Conservation (phyloP, 192 early-diverging fungal genomes). For the Coemansia sp. region DNA sequence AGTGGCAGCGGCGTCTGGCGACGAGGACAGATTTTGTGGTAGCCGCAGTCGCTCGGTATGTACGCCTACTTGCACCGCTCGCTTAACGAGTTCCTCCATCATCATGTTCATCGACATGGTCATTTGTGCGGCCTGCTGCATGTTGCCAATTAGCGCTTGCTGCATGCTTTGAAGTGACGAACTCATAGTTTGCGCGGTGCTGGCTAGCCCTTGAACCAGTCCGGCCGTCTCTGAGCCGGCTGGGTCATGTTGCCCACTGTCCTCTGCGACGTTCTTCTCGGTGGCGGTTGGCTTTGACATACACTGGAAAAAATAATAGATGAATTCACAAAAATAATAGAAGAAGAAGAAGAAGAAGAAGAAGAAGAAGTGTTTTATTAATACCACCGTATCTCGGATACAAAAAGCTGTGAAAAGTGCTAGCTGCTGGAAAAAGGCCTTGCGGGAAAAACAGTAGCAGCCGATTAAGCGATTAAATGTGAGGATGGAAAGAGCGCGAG, state of each 20-base stretch:
- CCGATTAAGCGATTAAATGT: no score
- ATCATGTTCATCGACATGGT: constrained; percentile 54
- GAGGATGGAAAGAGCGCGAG: no score
- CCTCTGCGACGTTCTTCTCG: not conserved
- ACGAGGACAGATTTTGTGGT: not conserved
- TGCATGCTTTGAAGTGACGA: constrained; percentile 52
- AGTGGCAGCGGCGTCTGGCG: not conserved
- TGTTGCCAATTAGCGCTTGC: constrained; percentile 37
- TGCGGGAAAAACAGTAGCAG: no score
- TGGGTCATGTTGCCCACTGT: not conserved
- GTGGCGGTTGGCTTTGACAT: not conserved
- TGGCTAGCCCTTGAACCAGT: constrained; percentile 25
- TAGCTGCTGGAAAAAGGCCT: no score
- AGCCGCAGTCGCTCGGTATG: constrained; percentile 21
- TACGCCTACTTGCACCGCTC: constrained; percentile 39
- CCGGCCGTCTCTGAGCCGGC: not conserved
- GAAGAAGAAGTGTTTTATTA: no score
- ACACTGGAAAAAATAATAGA: not conserved
- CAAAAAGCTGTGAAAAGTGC: no score
- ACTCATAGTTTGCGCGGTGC: constrained; percentile 41
- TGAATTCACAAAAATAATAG: not conserved
- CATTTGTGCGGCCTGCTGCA: constrained; percentile 55
- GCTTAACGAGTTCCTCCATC: constrained; percentile 55
- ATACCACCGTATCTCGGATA: no score
- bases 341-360: no score